phyloP scores from a whole-genome alignment of 768 basidiomycete species.

The Boletus coccyginus region DNA sequence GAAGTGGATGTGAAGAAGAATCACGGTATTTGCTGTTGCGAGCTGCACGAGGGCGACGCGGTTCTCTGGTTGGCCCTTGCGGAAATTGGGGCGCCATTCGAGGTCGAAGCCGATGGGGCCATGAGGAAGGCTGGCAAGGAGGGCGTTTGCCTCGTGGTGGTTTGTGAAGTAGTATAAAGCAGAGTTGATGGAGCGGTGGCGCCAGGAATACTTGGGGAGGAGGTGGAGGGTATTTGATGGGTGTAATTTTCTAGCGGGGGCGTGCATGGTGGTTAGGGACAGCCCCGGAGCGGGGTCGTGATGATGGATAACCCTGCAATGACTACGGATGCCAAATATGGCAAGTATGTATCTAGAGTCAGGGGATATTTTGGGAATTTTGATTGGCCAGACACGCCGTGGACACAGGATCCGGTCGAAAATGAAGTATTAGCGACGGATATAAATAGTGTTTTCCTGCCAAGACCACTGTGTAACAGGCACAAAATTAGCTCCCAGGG shows the following conservation, averaged over 20 bases:
- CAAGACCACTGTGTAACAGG: constrained; percentile 32
- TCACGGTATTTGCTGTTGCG: constrained; percentile 50
- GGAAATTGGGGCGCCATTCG: constrained; percentile 71
- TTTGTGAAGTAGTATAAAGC: constrained; percentile 33
- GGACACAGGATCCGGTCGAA: constrained; percentile 20
- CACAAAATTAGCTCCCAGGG: constrained; percentile 24
- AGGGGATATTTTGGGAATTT: constrained; percentile 7
- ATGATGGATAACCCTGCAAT: neutral
- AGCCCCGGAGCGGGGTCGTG: constrained; percentile 1
- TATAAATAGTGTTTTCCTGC: constrained; percentile 33
- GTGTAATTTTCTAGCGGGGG: neutral
- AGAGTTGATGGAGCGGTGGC: constrained; percentile 4
- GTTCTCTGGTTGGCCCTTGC: constrained; percentile 55
- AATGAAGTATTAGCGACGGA: constrained; percentile 15
- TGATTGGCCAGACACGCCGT: constrained; percentile 26
- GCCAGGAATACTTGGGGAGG: constrained; percentile 25
- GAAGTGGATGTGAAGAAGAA: constrained; percentile 62
- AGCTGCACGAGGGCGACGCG: constrained; percentile 75
- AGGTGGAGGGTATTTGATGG: neutral
- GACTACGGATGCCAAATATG: constrained; percentile 14
- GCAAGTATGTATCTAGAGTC: constrained; percentile 3
- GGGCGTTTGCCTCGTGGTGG: constrained; percentile 27
- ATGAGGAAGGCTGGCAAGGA: constrained; percentile 17
- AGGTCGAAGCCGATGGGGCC: constrained; percentile 64
- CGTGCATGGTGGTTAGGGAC: constrained; percentile 9